Conservation (phyloP, 1,284 basidiomycete genomes). For the Sporisorium sorghi region DNA sequence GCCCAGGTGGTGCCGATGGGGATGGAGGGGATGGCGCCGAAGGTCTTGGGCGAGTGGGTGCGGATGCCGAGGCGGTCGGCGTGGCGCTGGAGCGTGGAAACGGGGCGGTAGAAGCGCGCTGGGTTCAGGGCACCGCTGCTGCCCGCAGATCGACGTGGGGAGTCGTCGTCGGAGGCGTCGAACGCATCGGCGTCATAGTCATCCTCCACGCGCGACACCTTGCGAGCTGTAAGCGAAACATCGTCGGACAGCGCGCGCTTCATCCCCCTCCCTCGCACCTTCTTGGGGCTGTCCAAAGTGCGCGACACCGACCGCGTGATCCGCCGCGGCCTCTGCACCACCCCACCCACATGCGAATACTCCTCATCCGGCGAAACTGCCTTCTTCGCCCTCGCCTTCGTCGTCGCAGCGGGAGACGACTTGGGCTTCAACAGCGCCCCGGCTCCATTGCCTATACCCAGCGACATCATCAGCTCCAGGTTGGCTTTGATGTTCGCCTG, state of each 20-base stretch:
- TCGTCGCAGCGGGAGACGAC: not conserved
- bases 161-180: constrained; percentile 19
- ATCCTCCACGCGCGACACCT: not conserved
- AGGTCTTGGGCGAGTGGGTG: constrained; percentile 51
- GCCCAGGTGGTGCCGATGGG: constrained; percentile 45
- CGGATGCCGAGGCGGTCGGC: constrained; percentile 39
- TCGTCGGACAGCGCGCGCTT: constrained; percentile 22
- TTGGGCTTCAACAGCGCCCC: constrained; percentile 9
- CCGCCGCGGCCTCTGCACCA: constrained; percentile 1
- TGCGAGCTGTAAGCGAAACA: not conserved
- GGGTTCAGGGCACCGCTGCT: constrained; percentile 16
- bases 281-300: not conserved
- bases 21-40: constrained; percentile 70
- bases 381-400: constrained; percentile 9
- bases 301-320: constrained; percentile 30
- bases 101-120: not conserved
- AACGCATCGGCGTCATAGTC: not conserved
- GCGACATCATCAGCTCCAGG: constrained; percentile 39
- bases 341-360: not conserved
- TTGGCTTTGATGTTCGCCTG: constrained; percentile 36
- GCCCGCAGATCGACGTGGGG: too few species aligned
- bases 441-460: constrained; percentile 32
- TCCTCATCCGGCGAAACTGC: not conserved
- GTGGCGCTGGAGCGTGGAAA: constrained; percentile 9
- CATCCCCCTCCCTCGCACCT: not conserved